A percentile compares a stretch with the other conserved stretches of the same genome.
Evolutionary conservation across 345 rosid species (phyloP).

Genomic region (Ceriops decandra): DNA sequence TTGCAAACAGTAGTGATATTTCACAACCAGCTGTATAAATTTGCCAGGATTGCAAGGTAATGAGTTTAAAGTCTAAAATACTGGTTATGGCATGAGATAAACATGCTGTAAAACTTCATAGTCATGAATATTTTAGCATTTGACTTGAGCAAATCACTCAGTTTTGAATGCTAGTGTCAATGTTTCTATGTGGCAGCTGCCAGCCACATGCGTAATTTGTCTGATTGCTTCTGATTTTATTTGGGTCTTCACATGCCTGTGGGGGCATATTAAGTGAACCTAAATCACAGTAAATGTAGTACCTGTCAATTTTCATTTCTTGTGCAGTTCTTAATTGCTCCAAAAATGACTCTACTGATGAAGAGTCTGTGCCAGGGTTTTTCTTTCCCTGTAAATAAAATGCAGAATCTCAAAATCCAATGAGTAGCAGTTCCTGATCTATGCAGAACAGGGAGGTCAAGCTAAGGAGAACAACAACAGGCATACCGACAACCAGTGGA

Average conservation of each 20-base stretch:
- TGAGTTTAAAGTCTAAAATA: background rate
- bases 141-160: background rate
- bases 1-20: no score
- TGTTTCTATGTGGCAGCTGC: no score
- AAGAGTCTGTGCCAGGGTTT: constrained; percentile 59
- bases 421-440: background rate
- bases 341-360: constrained; percentile 47
- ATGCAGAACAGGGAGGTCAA: background rate
- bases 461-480: background rate
- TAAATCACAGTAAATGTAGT: background rate
- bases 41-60: background rate
- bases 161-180: no score
- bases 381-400: constrained; percentile 55
- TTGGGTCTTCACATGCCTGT: background rate
- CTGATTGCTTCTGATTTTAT: background rate
- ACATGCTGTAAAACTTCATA: background rate
- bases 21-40: no score
- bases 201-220: background rate
- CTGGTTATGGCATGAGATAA: background rate
- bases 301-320: constrained; percentile 77
- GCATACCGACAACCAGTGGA: constrained; percentile 6
- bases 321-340: constrained; percentile 51
- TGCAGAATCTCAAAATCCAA: background rate
- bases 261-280: no score
- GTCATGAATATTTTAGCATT: background rate